Base-by-base conservation (phyloP, 2,329 filamentous ascomycete genomes). In the Epichloe glyceriae region DNA sequence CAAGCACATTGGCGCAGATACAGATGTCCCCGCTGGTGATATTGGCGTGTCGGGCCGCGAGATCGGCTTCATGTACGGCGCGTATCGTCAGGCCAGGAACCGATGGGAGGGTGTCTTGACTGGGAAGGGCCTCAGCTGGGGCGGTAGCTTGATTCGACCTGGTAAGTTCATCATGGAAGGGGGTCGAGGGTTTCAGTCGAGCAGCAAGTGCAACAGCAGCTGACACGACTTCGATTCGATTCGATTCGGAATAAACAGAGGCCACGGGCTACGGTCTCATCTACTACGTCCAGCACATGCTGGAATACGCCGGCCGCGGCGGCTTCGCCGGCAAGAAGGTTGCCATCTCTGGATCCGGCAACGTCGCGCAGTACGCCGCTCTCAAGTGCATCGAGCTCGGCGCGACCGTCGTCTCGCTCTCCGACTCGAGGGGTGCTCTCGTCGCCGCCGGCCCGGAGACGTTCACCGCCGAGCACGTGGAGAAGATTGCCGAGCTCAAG, bases 261-360 rank as follows among this genome's bases (percentile, higher is more conserved):
- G 93, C 93, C 61, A 98, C 93, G 52, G 93, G 93, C 54, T 97
- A 88, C 73, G 93, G 93, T 71, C 82, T 96, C 54, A 84, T 96
- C 69, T 97, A 97, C 81, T 95, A 95, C 69, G 88, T 95, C 66
- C 79, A 86, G 62, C 87, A 95, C 78, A 96, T 96, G 90, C 90
- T 97, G 66, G 75, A 86, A 70, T 85, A 95, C 70, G 87, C 88
- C 60, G 88, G 88, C 68, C 83, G 85, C 67, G 89, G 94, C 66
- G 80, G 78, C 59, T 95, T 95, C 75, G 71, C 79, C 56, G 91
- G 89, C 72, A 97, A 97, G 81, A 85, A 84, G 54, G 93, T 97
- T 52, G 88, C 91, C 69, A 85, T 98, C 70, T 96, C 93, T 43
- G 93, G 93, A 56, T 96, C 91, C 53, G 93, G 93, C 59, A 98